These are phyloP conservation scores for Crepidotus variabilis DNA, from an alignment of 768 basidiomycete species.

Conservation along the genomic window DNA sequence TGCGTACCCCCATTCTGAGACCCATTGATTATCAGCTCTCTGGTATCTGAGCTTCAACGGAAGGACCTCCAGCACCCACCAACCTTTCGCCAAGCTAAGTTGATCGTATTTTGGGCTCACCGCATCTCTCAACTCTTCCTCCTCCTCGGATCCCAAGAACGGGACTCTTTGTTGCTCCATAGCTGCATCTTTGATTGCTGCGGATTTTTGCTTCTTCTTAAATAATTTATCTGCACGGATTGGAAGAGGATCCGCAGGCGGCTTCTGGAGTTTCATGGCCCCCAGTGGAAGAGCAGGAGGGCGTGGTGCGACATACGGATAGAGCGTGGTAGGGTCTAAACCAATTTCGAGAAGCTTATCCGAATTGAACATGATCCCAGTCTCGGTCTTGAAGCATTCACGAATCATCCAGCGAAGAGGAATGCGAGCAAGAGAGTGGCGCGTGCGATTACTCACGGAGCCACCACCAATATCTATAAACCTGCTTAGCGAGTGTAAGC, in stretches of 20 bases:
- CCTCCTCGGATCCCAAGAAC: slow-evolving; percentile 44
- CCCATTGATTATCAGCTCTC: slow-evolving; percentile 32
- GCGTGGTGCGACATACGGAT: slow-evolving; percentile 34
- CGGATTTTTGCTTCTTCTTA: slow-evolving; percentile 13
- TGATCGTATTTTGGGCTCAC: slow-evolving; percentile 58
- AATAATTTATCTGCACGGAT: slow-evolving; percentile 17
- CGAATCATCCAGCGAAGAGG: slow-evolving; percentile 71
- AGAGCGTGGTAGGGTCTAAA: slow-evolving; percentile 44
- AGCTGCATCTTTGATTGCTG: slow-evolving; percentile 12
- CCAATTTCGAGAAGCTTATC: slow-evolving; percentile 44
- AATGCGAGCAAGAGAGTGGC: slow-evolving; percentile 48
- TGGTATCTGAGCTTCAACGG: slow-evolving; percentile 41
- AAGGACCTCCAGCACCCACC: slow-evolving; percentile 70
- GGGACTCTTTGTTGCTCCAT: slow-evolving; percentile 5
- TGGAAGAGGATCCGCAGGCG: slow-evolving; percentile 21
- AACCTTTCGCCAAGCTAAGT: slow-evolving; percentile 37
- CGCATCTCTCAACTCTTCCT: slow-evolving; percentile 61
- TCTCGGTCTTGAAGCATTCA: slow-evolving; percentile 56
- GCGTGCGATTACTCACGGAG: slow-evolving; percentile 42
- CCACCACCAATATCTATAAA: slow-evolving; percentile 55
- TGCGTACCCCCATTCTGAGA: slow-evolving; percentile 28
- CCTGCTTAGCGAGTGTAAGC: not conserved
- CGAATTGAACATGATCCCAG: slow-evolving; percentile 59
- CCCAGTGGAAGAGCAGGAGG: slow-evolving; percentile 29
- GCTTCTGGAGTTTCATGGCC: slow-evolving; percentile 20